Conservation (phyloP, 192 early-diverging fungal species). For the Coemansia aciculifera region DNA sequence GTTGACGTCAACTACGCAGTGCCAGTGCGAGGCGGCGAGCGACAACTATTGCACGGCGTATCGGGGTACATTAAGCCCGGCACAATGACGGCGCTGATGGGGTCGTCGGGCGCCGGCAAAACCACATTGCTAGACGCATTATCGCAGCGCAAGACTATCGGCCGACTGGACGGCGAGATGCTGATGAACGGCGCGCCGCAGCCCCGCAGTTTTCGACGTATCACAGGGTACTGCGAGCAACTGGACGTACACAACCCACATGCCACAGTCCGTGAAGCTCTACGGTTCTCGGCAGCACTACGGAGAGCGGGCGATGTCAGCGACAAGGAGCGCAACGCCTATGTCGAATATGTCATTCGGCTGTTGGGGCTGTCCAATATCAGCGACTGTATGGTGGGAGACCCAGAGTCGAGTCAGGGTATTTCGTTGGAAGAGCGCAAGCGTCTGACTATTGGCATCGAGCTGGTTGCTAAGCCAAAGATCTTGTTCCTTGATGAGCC, state of each 20-base stretch:
- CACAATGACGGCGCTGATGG: slow-evolving; percentile 78
- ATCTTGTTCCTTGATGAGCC: slow-evolving; percentile 89
- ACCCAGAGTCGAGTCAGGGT: slow-evolving; percentile 66
- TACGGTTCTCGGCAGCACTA: slow-evolving; percentile 64
- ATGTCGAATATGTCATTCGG: slow-evolving; percentile 70
- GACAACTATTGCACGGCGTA: slow-evolving; percentile 69
- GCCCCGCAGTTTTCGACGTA: slow-evolving; percentile 60
- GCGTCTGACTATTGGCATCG: slow-evolving; percentile 77
- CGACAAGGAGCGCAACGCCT: slow-evolving; percentile 62
- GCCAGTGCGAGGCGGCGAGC: slow-evolving; percentile 61
- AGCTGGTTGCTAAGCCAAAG: slow-evolving; percentile 74
- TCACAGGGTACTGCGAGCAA: slow-evolving; percentile 80
- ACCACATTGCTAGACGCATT: slow-evolving; percentile 67
- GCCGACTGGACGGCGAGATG: slow-evolving; percentile 60
- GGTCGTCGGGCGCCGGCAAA: slow-evolving; percentile 54
- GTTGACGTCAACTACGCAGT: slow-evolving; percentile 69
- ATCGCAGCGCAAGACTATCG: slow-evolving; percentile 71
- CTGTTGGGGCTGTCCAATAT: slow-evolving; percentile 72
- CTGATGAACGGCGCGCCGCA: slow-evolving; percentile 60
- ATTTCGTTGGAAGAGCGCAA: slow-evolving; percentile 84
- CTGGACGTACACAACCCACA: slow-evolving; percentile 73
- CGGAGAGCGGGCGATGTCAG: slow-evolving; percentile 63
- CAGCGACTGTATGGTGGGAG: slow-evolving; percentile 68
- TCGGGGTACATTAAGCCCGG: slow-evolving; percentile 70
- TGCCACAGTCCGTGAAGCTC: slow-evolving; percentile 63